Evolutionary conservation across 164 flowering plant genomes (phyloP).

Genomic region (Vitis rupestris): DNA sequence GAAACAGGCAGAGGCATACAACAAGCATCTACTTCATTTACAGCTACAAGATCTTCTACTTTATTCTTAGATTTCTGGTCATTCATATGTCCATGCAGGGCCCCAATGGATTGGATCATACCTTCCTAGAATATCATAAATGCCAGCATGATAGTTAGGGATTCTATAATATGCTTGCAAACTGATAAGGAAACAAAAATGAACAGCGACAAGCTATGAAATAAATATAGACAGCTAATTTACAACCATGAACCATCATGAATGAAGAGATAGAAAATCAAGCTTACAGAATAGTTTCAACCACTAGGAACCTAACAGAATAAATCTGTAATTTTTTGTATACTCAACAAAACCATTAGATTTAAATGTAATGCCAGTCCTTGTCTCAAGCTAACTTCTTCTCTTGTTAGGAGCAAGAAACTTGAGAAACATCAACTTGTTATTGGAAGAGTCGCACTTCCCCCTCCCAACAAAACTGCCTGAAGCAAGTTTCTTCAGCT

Average conservation of each 20-base stretch:
- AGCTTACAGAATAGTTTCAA: background rate
- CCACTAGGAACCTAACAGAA: background rate
- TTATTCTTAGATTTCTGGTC: slow-evolving; percentile 33
- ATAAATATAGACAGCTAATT: slow-evolving; percentile 1
- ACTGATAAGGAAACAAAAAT: slow-evolving; percentile 4
- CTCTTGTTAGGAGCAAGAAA: background rate
- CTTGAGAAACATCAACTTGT: background rate
- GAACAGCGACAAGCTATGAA: background rate
- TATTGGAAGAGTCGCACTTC: background rate
- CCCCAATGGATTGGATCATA: slow-evolving; percentile 17
- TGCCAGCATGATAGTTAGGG: slow-evolving; percentile 4
- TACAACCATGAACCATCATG: background rate
- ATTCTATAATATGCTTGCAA: background rate
- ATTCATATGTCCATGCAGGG: slow-evolving; percentile 16
- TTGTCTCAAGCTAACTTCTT: background rate
- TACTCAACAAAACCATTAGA: background rate
- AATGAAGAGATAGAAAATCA: background rate
- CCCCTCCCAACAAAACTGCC: background rate
- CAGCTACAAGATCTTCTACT: slow-evolving; percentile 9
- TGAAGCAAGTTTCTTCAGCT: background rate
- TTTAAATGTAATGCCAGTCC: background rate
- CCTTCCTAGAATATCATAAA: slow-evolving; percentile 33
- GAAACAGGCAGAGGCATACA: slow-evolving; percentile 27
- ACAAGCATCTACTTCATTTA: slow-evolving; percentile 21
- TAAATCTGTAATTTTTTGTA: background rate